Conservation (phyloP, 345 rosid genomes). For the Eucalyptus melliodora region DNA sequence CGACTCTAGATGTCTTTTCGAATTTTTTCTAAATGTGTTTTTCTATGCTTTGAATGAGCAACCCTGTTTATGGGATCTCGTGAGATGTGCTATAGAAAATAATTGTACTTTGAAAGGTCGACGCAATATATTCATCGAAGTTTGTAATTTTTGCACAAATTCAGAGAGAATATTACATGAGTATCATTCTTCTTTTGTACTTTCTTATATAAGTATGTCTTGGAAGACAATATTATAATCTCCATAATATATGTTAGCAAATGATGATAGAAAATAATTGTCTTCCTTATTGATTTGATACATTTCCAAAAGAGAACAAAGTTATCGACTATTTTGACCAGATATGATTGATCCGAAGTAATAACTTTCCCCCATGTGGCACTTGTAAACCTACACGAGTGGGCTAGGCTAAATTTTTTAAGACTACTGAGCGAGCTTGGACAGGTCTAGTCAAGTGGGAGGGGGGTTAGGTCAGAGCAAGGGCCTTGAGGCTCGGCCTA, state of each 20-base stretch:
- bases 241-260: neutral
- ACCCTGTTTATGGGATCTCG: neutral
- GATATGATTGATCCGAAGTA: neutral
- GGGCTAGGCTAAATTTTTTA: neutral
- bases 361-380: neutral
- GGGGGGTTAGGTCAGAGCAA: too few species aligned
- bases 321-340: neutral
- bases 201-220: neutral
- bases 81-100: neutral
- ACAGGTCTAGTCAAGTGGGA: neutral
- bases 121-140: neutral
- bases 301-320: neutral
- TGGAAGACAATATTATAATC: neutral
- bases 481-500: neutral
- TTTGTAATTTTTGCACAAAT: fast-evolving
- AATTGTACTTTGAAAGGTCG: neutral
- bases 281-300: neutral
- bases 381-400: neutral
- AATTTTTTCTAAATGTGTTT: neutral
- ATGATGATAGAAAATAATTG: neutral
- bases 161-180: neutral
- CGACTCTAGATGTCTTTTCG: neutral
- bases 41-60: neutral
- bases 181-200: neutral
- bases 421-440: neutral